These are phyloP conservation scores for Artemisia tridentata DNA, from an alignment of 129 eudicot species.

Conservation along the genomic window DNA sequence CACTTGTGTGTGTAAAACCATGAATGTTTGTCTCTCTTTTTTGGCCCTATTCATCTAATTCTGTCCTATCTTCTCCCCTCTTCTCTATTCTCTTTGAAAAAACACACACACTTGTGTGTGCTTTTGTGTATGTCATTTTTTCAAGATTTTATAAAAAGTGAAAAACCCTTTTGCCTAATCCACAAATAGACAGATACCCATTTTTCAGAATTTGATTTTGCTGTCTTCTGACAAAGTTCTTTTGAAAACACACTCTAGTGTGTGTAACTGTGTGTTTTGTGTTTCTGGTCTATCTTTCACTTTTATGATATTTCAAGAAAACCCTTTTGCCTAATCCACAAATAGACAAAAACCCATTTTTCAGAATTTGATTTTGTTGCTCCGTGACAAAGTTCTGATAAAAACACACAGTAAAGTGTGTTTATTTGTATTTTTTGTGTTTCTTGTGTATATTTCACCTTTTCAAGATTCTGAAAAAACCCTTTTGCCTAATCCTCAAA, in stretches of 20 bases:
- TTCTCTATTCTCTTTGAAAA: background rate
- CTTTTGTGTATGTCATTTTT: background rate
- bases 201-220: background rate
- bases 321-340: no score
- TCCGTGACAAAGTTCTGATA: slow-evolving; percentile 25
- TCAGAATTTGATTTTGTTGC: background rate
- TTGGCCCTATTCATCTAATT: slow-evolving; percentile 37
- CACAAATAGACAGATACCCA: slow-evolving; percentile 3
- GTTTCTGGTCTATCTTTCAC: background rate
- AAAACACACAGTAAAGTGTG: slow-evolving; percentile 5
- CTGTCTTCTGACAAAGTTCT: slow-evolving; percentile 19
- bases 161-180: no score
- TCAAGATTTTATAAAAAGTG: background rate
- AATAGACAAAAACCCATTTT: slow-evolving; percentile 4
- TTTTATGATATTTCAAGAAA: background rate
- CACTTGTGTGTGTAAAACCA: slow-evolving; percentile 29
- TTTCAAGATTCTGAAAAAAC: slow-evolving; percentile 22
- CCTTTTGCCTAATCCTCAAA: slow-evolving; percentile 28
- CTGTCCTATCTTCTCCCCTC: slow-evolving; percentile 29
- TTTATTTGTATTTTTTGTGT: slow-evolving; percentile 10
- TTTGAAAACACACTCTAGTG: background rate
- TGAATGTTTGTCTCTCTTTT: slow-evolving; percentile 48
- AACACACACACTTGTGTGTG: no score
- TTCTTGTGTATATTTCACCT: background rate
- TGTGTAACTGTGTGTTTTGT: no score